These are phyloP conservation scores for Seiridium cupressi DNA, from an alignment of 2,329 filamentous ascomycete species.

Conservation along the genomic window DNA sequence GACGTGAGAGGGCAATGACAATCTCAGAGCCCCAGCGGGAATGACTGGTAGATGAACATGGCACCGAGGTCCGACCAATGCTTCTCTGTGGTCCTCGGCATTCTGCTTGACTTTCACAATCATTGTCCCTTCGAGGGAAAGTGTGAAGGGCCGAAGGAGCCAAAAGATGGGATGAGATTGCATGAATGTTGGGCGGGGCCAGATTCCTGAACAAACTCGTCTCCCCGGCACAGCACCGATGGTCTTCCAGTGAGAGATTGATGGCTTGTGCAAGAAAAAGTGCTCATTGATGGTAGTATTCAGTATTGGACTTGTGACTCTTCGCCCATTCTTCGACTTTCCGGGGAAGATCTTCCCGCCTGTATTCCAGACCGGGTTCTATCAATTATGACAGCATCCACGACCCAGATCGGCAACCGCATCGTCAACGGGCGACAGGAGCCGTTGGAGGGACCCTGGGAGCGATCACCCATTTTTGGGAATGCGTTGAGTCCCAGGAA, in stretches of 20 bases:
- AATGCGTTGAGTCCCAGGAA: background rate
- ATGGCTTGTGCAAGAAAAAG: background rate
- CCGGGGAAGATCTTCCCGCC: background rate
- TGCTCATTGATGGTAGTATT: background rate
- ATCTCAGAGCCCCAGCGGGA: too few relatives aligned
- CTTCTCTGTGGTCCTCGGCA: too few relatives aligned
- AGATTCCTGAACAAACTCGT: background rate
- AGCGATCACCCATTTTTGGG: conserved; percentile 4
- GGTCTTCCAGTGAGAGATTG: background rate
- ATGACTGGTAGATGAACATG: too few relatives aligned
- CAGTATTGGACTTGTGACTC: too few relatives aligned
- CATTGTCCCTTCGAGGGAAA: too few relatives aligned
- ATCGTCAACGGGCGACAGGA: background rate
- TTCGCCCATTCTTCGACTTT: too few relatives aligned
- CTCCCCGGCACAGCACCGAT: background rate
- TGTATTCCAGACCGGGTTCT: background rate
- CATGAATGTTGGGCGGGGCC: conserved; percentile 5
- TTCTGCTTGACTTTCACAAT: too few relatives aligned
- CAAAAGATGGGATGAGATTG: background rate
- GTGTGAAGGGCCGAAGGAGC: background rate
- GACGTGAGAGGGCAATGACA: too few relatives aligned
- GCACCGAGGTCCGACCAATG: too few relatives aligned
- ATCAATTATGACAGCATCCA: background rate
- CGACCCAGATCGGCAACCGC: background rate
- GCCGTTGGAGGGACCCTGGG: background rate